These are phyloP conservation scores for Dendrobium nobile DNA, from an alignment of 106 monocot genomes.

Conservation along the genomic window DNA sequence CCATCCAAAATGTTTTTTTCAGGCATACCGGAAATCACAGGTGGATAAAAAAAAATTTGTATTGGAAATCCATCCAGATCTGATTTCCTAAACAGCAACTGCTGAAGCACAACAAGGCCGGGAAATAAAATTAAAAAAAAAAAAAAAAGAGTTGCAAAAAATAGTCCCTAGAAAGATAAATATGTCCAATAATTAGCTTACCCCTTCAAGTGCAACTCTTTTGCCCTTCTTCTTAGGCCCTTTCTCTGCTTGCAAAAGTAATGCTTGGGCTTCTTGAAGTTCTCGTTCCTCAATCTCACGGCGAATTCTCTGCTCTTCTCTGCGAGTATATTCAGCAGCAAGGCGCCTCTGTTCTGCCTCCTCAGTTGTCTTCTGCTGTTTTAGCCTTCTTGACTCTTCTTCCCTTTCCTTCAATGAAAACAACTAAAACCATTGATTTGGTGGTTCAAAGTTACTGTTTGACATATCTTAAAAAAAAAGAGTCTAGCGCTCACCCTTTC, in stretches of 20 bases:
- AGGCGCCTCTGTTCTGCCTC: slow-evolving; percentile 83
- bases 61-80: too few relatives aligned
- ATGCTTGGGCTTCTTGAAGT: slow-evolving; percentile 63
- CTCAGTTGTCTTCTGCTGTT: slow-evolving; percentile 76
- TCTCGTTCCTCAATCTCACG: slow-evolving; percentile 75
- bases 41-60: too few relatives aligned
- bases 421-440: too few relatives aligned
- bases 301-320: slow-evolving; percentile 78
- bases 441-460: too few relatives aligned
- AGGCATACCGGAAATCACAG: too few relatives aligned
- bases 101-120: too few relatives aligned
- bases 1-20: too few relatives aligned
- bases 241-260: slow-evolving; percentile 49
- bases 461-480: too few relatives aligned
- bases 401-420: slow-evolving; percentile 59
- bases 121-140: too few relatives aligned
- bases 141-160: too few relatives aligned
- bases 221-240: slow-evolving; percentile 64
- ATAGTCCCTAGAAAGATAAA: too few relatives aligned
- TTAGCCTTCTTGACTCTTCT: slow-evolving; percentile 86
- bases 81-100: too few relatives aligned
- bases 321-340: slow-evolving; percentile 52
- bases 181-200: slow-evolving; percentile 13
- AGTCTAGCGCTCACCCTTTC: slow-evolving; percentile 39
- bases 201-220: slow-evolving; percentile 68